phyloP scores from a whole-genome alignment of 495 filamentous ascomycete species.

The Cercophora sp. region DNA sequence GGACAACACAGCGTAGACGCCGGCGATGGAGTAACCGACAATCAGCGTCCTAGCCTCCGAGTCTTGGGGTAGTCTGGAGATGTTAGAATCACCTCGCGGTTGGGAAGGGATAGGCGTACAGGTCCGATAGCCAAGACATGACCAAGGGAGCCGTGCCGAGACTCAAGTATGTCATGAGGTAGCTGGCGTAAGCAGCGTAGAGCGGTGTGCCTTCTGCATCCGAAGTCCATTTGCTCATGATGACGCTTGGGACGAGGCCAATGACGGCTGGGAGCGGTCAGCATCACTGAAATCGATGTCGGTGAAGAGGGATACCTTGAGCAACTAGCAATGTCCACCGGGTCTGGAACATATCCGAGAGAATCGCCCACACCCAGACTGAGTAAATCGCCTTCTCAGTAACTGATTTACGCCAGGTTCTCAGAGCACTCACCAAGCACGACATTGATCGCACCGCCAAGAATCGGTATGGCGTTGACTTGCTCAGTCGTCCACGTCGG shows the following conservation, averaged over 20 bases:
- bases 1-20: conserved; percentile 35
- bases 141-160: conserved; percentile 38
- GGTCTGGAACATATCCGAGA: conserved; percentile 34
- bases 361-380: conserved; percentile 41
- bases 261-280: conserved; percentile 15
- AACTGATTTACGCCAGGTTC: too few species aligned
- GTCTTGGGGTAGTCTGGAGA: conserved; percentile 29
- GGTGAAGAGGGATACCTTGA: conserved; percentile 20
- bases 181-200: conserved; percentile 34
- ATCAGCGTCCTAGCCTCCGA: conserved; percentile 37
- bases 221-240: conserved; percentile 38
- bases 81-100: background rate
- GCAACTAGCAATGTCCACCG: conserved; percentile 35
- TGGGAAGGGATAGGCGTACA: conserved; percentile 19
- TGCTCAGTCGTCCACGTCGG: conserved; percentile 32
- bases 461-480: conserved; percentile 38
- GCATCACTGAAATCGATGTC: too few species aligned
- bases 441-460: conserved; percentile 34
- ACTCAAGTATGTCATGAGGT: conserved; percentile 36
- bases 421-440: conserved; percentile 22
- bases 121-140: conserved; percentile 38
- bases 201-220: conserved; percentile 27
- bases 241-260: conserved; percentile 35
- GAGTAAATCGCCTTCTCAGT: too few species aligned
- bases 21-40: conserved; percentile 36